phyloP scores from a whole-genome alignment of 768 basidiomycete genomes.

The Heimioporus sp. region DNA sequence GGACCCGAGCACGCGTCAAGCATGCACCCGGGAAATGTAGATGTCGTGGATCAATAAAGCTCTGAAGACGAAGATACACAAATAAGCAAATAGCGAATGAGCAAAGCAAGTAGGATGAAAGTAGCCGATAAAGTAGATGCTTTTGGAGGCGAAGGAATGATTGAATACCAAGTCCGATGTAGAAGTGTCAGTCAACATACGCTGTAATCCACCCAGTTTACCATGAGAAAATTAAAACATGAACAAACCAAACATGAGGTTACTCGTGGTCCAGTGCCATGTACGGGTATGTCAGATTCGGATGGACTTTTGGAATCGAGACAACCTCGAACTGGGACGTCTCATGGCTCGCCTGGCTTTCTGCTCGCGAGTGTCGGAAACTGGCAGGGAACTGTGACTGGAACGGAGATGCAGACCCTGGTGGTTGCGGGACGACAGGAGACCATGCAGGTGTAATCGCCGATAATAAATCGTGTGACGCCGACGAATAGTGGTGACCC shows the following conservation, averaged over 20 bases:
- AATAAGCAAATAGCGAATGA: constrained; percentile 13
- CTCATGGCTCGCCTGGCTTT: constrained; percentile 55
- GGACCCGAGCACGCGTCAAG: constrained; percentile 19
- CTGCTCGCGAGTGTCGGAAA: constrained; percentile 25
- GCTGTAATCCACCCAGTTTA: constrained; percentile 7
- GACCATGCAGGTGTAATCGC: constrained; percentile 7
- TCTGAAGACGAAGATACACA: constrained; percentile 11
- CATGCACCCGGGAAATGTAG: constrained; percentile 14
- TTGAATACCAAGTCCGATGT: constrained; percentile 5
- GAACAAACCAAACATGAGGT: constrained; percentile 14
- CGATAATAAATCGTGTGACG: constrained; percentile 31
- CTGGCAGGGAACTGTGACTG: constrained; percentile 23
- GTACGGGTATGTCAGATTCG: constrained; percentile 56
- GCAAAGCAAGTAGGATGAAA: constrained; percentile 20
- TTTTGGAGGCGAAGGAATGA: constrained; percentile 1
- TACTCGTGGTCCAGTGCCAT: constrained; percentile 47
- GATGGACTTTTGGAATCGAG: constrained; percentile 43
- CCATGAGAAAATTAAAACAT: constrained; percentile 14
- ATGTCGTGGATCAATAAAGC: constrained; percentile 7
- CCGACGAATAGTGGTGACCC: constrained; percentile 23
- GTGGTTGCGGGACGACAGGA: constrained; percentile 13
- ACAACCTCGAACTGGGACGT: constrained; percentile 67
- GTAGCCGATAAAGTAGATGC: constrained; percentile 15
- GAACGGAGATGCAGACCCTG: constrained; percentile 27
- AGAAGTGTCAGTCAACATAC: constrained; percentile 8